Percentiles rank a stretch among this genome's conserved stretches.
Evolutionary conservation across 2,329 filamentous ascomycete genomes (phyloP).

Genomic region (Akanthomyces dipterigenus): DNA sequence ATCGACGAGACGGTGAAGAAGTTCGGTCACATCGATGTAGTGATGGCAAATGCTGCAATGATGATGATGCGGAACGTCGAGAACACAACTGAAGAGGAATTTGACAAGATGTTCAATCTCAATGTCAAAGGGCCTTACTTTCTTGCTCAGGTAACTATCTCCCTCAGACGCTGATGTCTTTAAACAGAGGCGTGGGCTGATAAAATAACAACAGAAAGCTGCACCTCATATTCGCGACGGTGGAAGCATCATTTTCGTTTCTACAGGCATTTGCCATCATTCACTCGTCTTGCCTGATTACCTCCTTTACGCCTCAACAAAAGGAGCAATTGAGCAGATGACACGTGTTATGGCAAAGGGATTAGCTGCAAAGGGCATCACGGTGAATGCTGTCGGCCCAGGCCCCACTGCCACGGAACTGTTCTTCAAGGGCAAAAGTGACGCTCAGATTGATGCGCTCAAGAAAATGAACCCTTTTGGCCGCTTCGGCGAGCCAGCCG

Average conservation of each 20-base stretch:
- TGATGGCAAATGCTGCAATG: constrained; percentile 50
- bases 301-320: constrained; percentile 47
- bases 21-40: constrained; percentile 51
- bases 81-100: constrained; percentile 42
- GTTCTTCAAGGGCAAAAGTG: constrained; percentile 44
- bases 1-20: constrained; percentile 40
- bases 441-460: constrained; percentile 37
- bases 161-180: not conserved
- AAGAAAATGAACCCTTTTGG: constrained; percentile 18
- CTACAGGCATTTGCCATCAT: constrained; percentile 31
- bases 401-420: constrained; percentile 48
- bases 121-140: constrained; percentile 53
- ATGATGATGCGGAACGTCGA: constrained; percentile 44
- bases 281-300: constrained; percentile 37
- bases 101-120: constrained; percentile 40
- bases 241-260: constrained; percentile 45
- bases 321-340: constrained; percentile 55
- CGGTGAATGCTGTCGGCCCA: constrained; percentile 34
- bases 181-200: not conserved
- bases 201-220: constrained; percentile 33
- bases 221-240: constrained; percentile 43
- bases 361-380: constrained; percentile 43
- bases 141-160: not conserved
- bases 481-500: constrained; percentile 17
- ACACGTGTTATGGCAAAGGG: constrained; percentile 49